These are phyloP conservation scores for Colletotrichum higginsianum DNA, from an alignment of 2,329 filamentous ascomycete genomes.

Conservation along the genomic window DNA sequence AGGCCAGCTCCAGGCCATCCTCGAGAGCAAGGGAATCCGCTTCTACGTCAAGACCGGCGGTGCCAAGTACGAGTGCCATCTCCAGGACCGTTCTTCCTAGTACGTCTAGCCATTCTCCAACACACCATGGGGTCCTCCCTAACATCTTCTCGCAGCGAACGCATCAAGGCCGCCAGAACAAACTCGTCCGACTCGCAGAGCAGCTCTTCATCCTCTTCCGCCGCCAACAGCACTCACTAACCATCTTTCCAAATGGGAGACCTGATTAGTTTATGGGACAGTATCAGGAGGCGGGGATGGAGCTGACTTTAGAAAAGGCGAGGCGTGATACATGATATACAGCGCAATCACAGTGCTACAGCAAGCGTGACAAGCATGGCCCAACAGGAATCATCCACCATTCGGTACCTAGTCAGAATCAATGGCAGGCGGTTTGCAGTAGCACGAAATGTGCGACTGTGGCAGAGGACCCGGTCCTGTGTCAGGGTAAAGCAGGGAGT, in stretches of 20 bases:
- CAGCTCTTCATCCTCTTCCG: constrained; percentile 47
- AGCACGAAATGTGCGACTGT: neutral
- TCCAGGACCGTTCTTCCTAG: constrained; percentile 62
- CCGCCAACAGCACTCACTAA: constrained; percentile 44
- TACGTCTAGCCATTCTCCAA: constrained; percentile 49
- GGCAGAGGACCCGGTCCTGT: constrained; percentile 5
- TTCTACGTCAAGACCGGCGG: constrained; percentile 63
- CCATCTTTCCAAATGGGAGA: neutral
- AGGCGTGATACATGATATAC: constrained; percentile 7
- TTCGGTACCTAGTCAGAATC: constrained; percentile 1
- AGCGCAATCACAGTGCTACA: constrained; percentile 26
- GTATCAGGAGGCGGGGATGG: neutral
- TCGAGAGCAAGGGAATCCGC: constrained; percentile 53
- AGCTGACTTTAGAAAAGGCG: neutral
- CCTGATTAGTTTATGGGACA: neutral
- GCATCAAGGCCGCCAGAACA: constrained; percentile 55
- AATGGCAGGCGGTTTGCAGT: constrained; percentile 6
- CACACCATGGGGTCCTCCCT: constrained; percentile 18
- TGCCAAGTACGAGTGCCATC: constrained; percentile 56
- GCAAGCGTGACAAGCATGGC: constrained; percentile 4
- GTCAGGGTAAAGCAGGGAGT: constrained; percentile 6
- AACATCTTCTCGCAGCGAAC: constrained; percentile 53
- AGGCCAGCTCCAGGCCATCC: constrained; percentile 27
- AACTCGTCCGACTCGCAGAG: constrained; percentile 54
- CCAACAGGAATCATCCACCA: neutral